Percentiles rank a stretch among this genome's conserved stretches.
These are phyloP conservation scores for Zymoseptoria pseudotritici DNA, from an alignment of 2,329 filamentous ascomycete species.

Conservation along the genomic window DNA sequence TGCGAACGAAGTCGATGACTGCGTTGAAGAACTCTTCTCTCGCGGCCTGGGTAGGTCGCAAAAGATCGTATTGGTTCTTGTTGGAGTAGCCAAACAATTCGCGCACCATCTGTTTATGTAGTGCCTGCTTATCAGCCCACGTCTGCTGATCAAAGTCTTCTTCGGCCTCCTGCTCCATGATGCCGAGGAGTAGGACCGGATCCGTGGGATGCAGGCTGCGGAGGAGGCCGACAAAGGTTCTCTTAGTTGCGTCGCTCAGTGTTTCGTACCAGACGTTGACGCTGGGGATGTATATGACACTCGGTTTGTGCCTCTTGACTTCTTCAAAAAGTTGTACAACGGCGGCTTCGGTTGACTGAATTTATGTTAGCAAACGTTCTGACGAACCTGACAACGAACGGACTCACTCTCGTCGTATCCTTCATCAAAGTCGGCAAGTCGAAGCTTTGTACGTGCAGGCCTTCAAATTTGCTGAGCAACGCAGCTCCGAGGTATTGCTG, in stretches of 20 bases:
- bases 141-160: constrained; percentile 41
- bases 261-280: constrained; percentile 81
- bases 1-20: constrained; percentile 68
- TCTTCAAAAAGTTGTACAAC: constrained; percentile 87
- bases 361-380: constrained; percentile 5
- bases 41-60: constrained; percentile 52
- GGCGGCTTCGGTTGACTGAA: constrained; percentile 66
- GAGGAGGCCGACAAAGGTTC: constrained; percentile 76
- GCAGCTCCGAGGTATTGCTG: constrained; percentile 83
- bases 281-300: constrained; percentile 88
- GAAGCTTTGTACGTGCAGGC: constrained; percentile 88
- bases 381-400: constrained; percentile 27
- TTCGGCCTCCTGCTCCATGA: constrained; percentile 63
- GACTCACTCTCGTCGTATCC: constrained; percentile 60
- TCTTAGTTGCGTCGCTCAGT: constrained; percentile 56
- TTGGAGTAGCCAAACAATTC: constrained; percentile 81
- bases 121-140: constrained; percentile 22
- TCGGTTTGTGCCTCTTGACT: constrained; percentile 88
- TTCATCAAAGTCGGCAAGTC: constrained; percentile 81
- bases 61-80: constrained; percentile 66
- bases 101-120: constrained; percentile 48
- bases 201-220: constrained; percentile 82
- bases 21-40: constrained; percentile 74
- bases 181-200: constrained; percentile 79
- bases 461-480: constrained; percentile 83